Evolutionary conservation across 352 stramenopile species (phyloP).

Genomic region (Labyrinthula sp.): DNA sequence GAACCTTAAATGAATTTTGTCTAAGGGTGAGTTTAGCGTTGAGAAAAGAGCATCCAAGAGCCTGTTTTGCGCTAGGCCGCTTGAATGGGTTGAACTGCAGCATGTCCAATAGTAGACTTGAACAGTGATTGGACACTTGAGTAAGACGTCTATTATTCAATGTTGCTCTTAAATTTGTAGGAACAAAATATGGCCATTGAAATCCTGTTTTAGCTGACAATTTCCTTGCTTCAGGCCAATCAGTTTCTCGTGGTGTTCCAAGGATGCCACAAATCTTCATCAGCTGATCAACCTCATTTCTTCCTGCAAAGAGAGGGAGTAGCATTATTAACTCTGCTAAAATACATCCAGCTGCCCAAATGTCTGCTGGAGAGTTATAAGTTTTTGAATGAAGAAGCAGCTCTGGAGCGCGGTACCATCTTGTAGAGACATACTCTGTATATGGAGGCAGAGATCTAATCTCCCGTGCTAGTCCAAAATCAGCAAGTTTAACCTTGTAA

Average conservation of each 20-base stretch:
- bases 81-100: constrained; percentile 74
- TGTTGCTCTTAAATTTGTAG: constrained; percentile 42
- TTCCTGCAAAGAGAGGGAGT: constrained; percentile 84
- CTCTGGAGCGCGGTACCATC: constrained; percentile 90
- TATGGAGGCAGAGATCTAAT: constrained; percentile 67
- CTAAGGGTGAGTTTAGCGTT: too few relatives aligned
- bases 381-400: constrained; percentile 70
- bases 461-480: constrained; percentile 88
- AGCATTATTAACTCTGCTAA: constrained; percentile 89
- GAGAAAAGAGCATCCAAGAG: constrained; percentile 82
- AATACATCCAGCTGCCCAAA: constrained; percentile 89
- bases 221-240: constrained; percentile 69
- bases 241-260: constrained; percentile 59
- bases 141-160: constrained; percentile 23
- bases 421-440: constrained; percentile 91
- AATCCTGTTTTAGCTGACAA: constrained; percentile 83
- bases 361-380: constrained; percentile 91
- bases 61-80: constrained; percentile 65
- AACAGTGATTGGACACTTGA: constrained; percentile 47
- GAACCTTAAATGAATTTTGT: too few relatives aligned
- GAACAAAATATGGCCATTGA: constrained; percentile 66
- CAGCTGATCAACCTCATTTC: constrained; percentile 83
- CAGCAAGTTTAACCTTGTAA: constrained; percentile 81
- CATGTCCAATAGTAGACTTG: constrained; percentile 65
- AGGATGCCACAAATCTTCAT: constrained; percentile 89